A percentile compares a stretch with the other conserved stretches of the same genome.
These are phyloP conservation scores for Naganishia sp. DNA, from an alignment of 1,284 basidiomycete genomes.

Conservation along the genomic window DNA sequence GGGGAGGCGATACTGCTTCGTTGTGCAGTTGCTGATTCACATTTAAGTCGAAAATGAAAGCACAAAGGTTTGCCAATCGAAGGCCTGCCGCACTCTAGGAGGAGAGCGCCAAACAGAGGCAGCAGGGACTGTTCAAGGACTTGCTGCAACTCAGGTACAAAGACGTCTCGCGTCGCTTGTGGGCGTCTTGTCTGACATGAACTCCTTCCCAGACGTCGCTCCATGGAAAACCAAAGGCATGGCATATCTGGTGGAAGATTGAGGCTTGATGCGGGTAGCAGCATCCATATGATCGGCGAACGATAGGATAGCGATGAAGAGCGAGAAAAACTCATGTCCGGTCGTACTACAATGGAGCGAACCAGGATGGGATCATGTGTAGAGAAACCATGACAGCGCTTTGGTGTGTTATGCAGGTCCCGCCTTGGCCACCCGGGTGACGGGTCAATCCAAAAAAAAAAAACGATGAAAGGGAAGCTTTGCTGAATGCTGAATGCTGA, in stretches of 20 bases:
- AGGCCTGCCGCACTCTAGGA: neutral
- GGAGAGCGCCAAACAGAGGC: constrained; percentile 15
- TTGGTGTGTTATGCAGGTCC: too few relatives aligned
- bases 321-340: too few relatives aligned
- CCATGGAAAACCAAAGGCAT: constrained; percentile 21
- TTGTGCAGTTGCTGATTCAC: constrained; percentile 19
- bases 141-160: constrained; percentile 13
- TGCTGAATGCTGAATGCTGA: neutral
- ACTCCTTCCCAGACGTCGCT: neutral
- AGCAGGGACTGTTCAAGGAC: constrained; percentile 23
- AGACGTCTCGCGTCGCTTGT: neutral
- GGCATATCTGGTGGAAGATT: constrained; percentile 12
- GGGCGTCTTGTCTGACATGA: neutral
- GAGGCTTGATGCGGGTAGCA: neutral
- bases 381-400: too few relatives aligned
- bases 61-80: neutral
- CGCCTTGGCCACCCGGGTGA: too few relatives aligned
- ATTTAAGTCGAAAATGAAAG: neutral
- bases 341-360: too few relatives aligned
- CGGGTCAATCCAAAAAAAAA: too few relatives aligned
- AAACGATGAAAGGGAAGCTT: neutral
- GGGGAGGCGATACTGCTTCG: constrained; percentile 65
- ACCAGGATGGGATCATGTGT: too few relatives aligned
- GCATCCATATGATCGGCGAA: too few relatives aligned
- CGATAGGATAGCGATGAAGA: too few relatives aligned